Percentiles rank a stretch among this genome's conserved stretches.
Evolutionary conservation across 2,329 filamentous ascomycete genomes (phyloP).

Genomic region (Mollisiaceae sp.): DNA sequence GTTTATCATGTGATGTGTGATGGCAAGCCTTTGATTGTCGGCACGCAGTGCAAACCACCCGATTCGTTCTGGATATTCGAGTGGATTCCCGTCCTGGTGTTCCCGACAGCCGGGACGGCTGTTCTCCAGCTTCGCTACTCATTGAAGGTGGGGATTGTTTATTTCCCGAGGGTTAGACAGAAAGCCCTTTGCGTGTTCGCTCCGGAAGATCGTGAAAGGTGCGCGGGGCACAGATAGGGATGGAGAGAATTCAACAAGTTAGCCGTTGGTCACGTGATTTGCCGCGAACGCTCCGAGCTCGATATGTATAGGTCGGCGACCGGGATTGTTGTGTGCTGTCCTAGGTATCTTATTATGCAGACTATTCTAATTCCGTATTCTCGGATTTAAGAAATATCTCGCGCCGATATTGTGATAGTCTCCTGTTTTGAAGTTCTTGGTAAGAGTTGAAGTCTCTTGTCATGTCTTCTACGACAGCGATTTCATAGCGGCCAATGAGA

Average conservation of each 20-base stretch:
- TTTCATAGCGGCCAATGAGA: too few relatives aligned
- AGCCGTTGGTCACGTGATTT: neutral
- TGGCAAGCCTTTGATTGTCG: slow-evolving; percentile 17
- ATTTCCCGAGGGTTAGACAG: neutral
- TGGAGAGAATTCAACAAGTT: neutral
- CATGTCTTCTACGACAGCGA: too few relatives aligned
- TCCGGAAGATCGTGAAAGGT: neutral
- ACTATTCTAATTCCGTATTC: too few relatives aligned
- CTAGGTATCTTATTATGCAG: too few relatives aligned
- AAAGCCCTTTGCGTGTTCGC: neutral
- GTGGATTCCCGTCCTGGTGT: neutral
- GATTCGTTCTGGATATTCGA: slow-evolving; percentile 1
- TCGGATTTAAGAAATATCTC: too few relatives aligned
- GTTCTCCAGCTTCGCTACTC: slow-evolving; percentile 4
- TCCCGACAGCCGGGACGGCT: neutral
- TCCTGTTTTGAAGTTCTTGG: too few relatives aligned
- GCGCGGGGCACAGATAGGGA: neutral
- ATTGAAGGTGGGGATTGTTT: neutral
- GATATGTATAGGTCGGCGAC: neutral
- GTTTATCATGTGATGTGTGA: neutral
- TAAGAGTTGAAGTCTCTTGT: too few relatives aligned
- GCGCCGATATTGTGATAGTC: too few relatives aligned
- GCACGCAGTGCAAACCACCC: slow-evolving; percentile 21
- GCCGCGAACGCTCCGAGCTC: slow-evolving; percentile 2
- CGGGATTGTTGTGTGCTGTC: neutral